Evolutionary conservation across 192 early-diverging fungal genomes (phyloP).

Genomic region (Podochytrium sp.): DNA sequence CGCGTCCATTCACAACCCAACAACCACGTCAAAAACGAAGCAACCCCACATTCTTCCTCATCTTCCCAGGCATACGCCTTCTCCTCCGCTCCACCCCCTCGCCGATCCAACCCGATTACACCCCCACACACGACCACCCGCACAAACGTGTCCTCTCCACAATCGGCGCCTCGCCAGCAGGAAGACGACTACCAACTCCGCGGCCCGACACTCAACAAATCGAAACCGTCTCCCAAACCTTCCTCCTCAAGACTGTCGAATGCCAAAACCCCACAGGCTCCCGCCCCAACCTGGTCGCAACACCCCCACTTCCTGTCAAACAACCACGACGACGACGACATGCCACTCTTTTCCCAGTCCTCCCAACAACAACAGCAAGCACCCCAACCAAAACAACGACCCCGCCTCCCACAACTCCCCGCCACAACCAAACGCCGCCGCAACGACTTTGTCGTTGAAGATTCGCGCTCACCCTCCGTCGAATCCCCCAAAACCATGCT

Average conservation of each 20-base stretch:
- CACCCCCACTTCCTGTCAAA: not conserved
- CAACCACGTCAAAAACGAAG: not conserved
- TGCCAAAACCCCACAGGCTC: not conserved
- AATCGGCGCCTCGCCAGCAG: not conserved
- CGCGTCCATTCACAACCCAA: too few relatives aligned
- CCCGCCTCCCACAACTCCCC: not conserved
- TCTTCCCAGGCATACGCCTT: not conserved
- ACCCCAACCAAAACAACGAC: not conserved
- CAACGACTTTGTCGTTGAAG: not conserved
- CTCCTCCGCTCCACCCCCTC: not conserved
- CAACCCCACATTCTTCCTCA: not conserved
- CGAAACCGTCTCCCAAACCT: not conserved
- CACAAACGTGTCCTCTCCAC: not conserved
- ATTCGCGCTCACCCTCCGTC: not conserved
- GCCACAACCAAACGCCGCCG: not conserved
- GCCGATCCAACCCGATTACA: not conserved
- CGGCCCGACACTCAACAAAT: not conserved
- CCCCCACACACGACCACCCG: not conserved
- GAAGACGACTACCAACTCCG: not conserved
- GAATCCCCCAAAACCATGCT: not conserved
- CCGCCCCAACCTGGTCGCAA: not conserved
- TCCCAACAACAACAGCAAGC: not conserved
- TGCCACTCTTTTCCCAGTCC: constrained; percentile 15
- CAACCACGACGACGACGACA: constrained; percentile 4
- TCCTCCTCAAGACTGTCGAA: not conserved